Evolutionary conservation across 176 grass and related monocot genomes (phyloP), one percentile per base, ranked within the genome.

Genomic region (Carex littledalei): DNA sequence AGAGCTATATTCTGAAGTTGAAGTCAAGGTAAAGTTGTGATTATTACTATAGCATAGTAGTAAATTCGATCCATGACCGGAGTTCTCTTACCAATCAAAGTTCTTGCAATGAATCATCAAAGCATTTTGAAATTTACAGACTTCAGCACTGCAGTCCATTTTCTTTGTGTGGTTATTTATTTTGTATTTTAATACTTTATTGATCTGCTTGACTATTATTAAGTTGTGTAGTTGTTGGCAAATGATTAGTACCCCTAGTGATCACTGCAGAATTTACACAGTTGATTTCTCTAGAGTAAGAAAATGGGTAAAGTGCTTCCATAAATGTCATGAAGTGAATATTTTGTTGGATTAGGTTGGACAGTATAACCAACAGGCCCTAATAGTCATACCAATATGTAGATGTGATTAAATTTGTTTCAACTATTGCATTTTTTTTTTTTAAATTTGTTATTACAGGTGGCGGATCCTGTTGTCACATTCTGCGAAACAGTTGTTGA

Each of bases 401-500:
- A n/a, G 52, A 78, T 18, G 2, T 57, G 17, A 72, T 72, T 45
- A 78, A 15, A 56, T 32, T 57, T 78, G 11, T 74, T 50, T 74
- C 20, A 24, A 52, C 50, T 43, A 24, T 74, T 14, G 24, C 24
- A 78, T 78, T 78, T 18, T 78, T 17, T 78, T 17, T 57, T 57
- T 34, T 18, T 15, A 56, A 56, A 57, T 78, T 56, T 78, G 52
- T 15, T 78, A 57, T 84, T 82, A 67, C 90, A 98, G 96, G 96
- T 99, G 80, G 96, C 96, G 74, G 96, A 99, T 88, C 96, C 96
- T 65, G 96, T 95, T 88, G 96, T 99, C 63, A 95, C 96, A 18
- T 99, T 95, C 89, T 99, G 96, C 81, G 93, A 99, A 85, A 99
- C 93, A 29, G 96, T 99, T 78, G 91, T 95, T 86, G 96, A 99